Evolutionary conservation across 225 moss, liverwort and hornwort genomes (phyloP), one percentile per base, ranked within the genome.

Genomic region (Pseudoscleropodium purum): DNA sequence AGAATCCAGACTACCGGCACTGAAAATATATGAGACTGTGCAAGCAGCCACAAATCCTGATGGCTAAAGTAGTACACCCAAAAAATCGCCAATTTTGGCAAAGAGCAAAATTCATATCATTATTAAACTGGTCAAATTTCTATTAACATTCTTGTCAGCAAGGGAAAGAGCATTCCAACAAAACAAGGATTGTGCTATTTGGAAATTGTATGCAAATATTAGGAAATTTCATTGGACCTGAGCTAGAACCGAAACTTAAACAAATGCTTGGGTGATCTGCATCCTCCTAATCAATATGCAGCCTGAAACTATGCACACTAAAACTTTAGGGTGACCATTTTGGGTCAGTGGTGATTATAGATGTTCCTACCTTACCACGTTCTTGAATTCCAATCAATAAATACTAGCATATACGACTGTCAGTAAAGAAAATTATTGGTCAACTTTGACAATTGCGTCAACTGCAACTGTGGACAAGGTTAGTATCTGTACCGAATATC

Each of bases 401-500:
- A 52, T 64, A 16, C 6, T 26, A 52, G 47, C 78, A 49, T n/a
- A 87, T 18, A 56, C 37, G 49, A 49, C 27, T 30, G 19, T 86
- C 43, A 33, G 33, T 31, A 7, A 73, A 59, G 72, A 27, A 69
- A 57, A 47, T 34, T 26, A 51, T 51, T 66, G 60, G 57, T 61
- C 27, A 81, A 41, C 81, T 60, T 63, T 52, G 70, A 39, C 56
- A 63, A 83, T 39, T 59, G 47, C 30, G n/a, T 54, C 51, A 62
- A 75, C 75, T 45, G 31, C 47, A 64, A 63, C 33, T 21, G 51
- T 13, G 13, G 60, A 60, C 63, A 68, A 80, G 41, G 83, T 73
- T n/a, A 83, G 67, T 52, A 54, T 43, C 74, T 83, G 59, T 95
- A 99, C 97, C 83, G 99, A 93, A 88, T 99, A 99, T 83, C 99